Evolutionary conservation across 805 yeast genomes (phyloP), one percentile per base, ranked within the genome.

Genomic region (Pichia cephalocereana): DNA sequence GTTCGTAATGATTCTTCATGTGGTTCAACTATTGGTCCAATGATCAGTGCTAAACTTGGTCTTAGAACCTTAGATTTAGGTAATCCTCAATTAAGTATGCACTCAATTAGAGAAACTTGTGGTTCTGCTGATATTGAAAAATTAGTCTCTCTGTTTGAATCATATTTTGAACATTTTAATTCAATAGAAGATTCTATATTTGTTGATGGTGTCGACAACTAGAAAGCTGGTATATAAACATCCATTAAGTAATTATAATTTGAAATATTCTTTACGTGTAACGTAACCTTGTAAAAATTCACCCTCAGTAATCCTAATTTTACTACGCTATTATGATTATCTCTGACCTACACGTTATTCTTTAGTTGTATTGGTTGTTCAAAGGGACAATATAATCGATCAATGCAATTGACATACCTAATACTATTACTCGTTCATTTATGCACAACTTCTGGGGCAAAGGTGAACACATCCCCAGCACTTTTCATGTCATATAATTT

Each of bases 1-100:
- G 95, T 85, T 28, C 77, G 91, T 48, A 93, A 91, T 64, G 96
- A 86, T 61, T 81, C 95, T 3, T 87, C 96, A 3, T 91, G 98
- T 67, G 99, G 99, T 3, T 83, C 95, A 2, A 91, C 99, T 2
- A 91, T 91, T 59, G 99, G 98, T 1, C 98, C 98, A 19, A 86
- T 90, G 65, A 70, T 91, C 49, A 83, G 96, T 36, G 82, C 95
- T 3, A 84, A 84, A 56, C 74, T 89, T 38, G 98, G 98, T 46
- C 75, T 90, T 45, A 76, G 93, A 61, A 86, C 96, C 4, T 67
- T 90, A 52, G 98, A 90, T 65, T 67, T 90, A 46, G 98, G 98
- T 49, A 87, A 86, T 59, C 95, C 96, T 1, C 93, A 89, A 59
- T 70, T 90, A 57, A 82, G 93, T 50, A 90, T 90, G 98, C 98